A percentile compares a stretch with the other conserved stretches of the same genome.
These are phyloP conservation scores for Oemleria cerasiformis DNA, from an alignment of 306 rosid genomes.

Conservation along the genomic window DNA sequence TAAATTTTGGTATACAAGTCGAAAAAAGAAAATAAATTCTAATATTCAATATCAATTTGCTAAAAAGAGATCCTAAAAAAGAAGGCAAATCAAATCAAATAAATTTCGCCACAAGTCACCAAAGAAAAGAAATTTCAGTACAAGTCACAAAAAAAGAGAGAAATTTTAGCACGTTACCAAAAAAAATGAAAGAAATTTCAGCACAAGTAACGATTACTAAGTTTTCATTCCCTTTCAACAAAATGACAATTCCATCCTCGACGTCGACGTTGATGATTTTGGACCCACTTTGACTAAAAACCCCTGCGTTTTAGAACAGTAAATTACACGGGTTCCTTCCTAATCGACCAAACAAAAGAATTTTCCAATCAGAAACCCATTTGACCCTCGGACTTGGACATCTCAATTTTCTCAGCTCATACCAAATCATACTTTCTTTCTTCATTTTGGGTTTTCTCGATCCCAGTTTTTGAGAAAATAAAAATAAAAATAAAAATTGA, in stretches of 20 bases:
- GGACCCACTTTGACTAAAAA: neutral
- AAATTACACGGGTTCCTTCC: constrained; percentile 14
- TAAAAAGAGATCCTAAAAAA: too few relatives aligned
- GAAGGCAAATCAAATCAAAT: too few relatives aligned
- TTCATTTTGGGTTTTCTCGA: neutral
- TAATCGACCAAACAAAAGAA: neutral
- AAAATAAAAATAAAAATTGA: neutral
- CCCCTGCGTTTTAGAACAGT: neutral
- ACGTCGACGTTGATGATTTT: neutral
- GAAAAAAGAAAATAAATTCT: too few relatives aligned
- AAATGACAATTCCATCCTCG: neutral
- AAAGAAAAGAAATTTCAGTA: too few relatives aligned
- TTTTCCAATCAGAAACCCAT: neutral
- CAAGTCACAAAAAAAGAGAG: too few relatives aligned
- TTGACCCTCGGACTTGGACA: neutral
- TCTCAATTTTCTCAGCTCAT: neutral
- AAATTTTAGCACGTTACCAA: too few relatives aligned
- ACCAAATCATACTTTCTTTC: neutral
- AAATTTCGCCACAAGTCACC: too few relatives aligned
- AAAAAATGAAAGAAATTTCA: too few relatives aligned
- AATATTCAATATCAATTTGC: too few relatives aligned
- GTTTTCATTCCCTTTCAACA: neutral
- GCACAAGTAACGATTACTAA: too few relatives aligned
- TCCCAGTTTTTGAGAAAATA: neutral
- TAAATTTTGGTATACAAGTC: too few relatives aligned